Base-by-base conservation (phyloP, 2,329 filamentous ascomycete species). In the Exophiala bonariae region DNA sequence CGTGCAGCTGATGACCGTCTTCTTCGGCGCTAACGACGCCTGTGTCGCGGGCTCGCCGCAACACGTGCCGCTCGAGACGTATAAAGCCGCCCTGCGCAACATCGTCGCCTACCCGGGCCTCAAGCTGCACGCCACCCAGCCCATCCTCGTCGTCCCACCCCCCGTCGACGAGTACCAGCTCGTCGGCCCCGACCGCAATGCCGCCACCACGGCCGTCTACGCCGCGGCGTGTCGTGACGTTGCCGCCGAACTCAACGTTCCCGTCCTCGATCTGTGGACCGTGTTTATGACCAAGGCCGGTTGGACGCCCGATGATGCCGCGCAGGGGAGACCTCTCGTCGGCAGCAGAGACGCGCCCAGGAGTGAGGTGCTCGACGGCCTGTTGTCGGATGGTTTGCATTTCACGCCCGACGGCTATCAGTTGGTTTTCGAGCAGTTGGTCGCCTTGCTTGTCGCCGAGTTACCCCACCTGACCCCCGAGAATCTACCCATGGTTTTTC, bases 11-110 rank as follows among this genome's bases (percentile, higher is more conserved):
- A 52, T 58, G 86, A 74, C 86, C 31, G 70, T 96, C 49, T 85
- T 95, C 56, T 83, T 96, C 50, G 93, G 93, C 14, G 89, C 93
- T 58, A 97, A 99, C 64, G 93, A 97, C 67, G 85, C 92, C 3
- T 83, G 83, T 44, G 66, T 95, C 3, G 78, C 82, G 3, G 71
- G 79, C 30, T 82, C 81, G 41, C 73, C 75, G 8, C 93, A 97
- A 67, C 83, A 92, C 65, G 80, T 97, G 6, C 81, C 88, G 1
- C 67, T 96, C n/a, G 77, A 84, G 1, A 70, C 82, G 50, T 97
- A 89, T 73, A 82, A 80, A 63, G 69, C 78, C 45, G 95, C 96
- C 62, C 69, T 96, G 38, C 75, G 67, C 54, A 31, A 72, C 19
- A 89, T 97, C 58, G 71, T 95, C 60, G 81, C 75, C 3, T 88